phyloP scores from a whole-genome alignment of 768 basidiomycete genomes.

The Mycena pura region DNA sequence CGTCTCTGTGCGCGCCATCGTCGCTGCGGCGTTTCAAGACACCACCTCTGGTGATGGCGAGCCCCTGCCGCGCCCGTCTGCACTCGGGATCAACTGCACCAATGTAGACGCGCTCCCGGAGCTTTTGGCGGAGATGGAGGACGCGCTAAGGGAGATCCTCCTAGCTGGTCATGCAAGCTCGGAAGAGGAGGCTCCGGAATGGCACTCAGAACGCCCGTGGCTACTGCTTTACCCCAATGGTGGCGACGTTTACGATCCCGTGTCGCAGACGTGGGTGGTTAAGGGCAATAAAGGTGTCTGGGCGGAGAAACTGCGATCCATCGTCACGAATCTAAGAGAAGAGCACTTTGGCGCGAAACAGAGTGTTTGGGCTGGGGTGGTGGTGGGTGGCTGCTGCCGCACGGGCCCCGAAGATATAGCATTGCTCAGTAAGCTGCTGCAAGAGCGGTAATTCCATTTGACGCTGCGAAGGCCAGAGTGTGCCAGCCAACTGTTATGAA shows the following conservation, averaged over 20 bases:
- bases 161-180: too few relatives aligned
- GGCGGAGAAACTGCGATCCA: constrained; percentile 4
- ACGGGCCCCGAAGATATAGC: constrained; percentile 60
- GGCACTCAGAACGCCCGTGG: too few relatives aligned
- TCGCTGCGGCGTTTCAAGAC: constrained; percentile 45
- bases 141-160: constrained; percentile 22
- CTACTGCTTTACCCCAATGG: constrained; percentile 80
- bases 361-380: constrained; percentile 53
- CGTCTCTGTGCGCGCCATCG: constrained; percentile 48
- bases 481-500: too few relatives aligned
- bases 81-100: constrained; percentile 81
- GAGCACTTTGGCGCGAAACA: not conserved
- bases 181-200: too few relatives aligned
- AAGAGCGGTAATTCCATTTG: too few relatives aligned
- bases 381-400: constrained; percentile 77
- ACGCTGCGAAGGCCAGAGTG: too few relatives aligned
- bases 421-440: constrained; percentile 24
- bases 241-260: constrained; percentile 59
- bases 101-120: constrained; percentile 47
- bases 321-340: constrained; percentile 8
- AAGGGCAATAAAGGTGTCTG: constrained; percentile 9
- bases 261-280: constrained; percentile 50
- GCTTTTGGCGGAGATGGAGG: constrained; percentile 47
- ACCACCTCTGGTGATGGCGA: constrained; percentile 12
- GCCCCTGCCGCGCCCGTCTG: constrained; percentile 48